A percentile compares a stretch with the other conserved stretches of the same genome.
These are phyloP conservation scores for carrot (Daucus carota) DNA, from an alignment of 129 eudicot genomes.

Conservation along the genomic window DH1_v3.0 NC_030388.2:17756501-17757000, in stretches of 20 bases:
- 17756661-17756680: neutral
- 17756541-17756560: constrained; percentile 37
- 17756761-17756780: constrained; percentile 77
- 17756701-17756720: neutral
- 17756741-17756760: constrained; percentile 73
- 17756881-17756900: neutral
- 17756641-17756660: neutral
- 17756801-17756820: constrained; percentile 99
- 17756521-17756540: constrained; percentile 89
- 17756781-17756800: constrained; percentile 87
- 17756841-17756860: constrained; percentile 92
- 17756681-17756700: neutral
- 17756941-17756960: constrained; percentile 94
- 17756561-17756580: constrained; percentile 68
- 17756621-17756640: neutral
- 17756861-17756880: constrained; percentile 58
- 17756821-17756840: constrained; percentile 96
- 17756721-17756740: neutral
- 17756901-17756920: neutral
- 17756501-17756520: constrained; percentile 85
- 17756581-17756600: constrained; percentile 55
- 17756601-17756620: neutral
- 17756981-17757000: constrained; percentile 35
- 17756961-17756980: constrained; percentile 96
- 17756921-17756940: constrained; percentile 16